Evolutionary conservation across 1,284 basidiomycete genomes (phyloP).

Genomic region (Termitomyces sp.): DNA sequence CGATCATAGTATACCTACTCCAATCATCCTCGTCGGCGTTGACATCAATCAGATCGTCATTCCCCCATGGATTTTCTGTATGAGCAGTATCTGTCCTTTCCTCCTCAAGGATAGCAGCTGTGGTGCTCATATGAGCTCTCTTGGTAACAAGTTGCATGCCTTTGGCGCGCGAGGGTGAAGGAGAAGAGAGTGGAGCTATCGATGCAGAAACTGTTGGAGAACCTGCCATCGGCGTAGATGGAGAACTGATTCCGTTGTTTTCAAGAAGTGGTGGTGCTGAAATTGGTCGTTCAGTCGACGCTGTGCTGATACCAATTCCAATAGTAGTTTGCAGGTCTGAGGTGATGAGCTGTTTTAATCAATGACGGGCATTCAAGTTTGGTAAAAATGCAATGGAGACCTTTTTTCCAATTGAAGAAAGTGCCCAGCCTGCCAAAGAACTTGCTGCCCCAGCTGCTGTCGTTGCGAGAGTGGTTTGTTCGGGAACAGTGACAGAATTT

Average conservation of each 20-base stretch:
- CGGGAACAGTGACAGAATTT: conserved; percentile 30
- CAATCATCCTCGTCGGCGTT: conserved; percentile 90
- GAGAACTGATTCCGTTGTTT: conserved; percentile 11
- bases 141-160: conserved; percentile 69
- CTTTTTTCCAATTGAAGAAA: conserved; percentile 80
- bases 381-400: conserved; percentile 29
- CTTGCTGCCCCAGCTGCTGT: conserved; percentile 87
- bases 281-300: conserved; percentile 32
- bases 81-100: conserved; percentile 52
- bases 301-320: conserved; percentile 28
- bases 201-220: conserved; percentile 11
- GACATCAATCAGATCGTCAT: conserved; percentile 82
- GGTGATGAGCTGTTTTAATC: conserved; percentile 50
- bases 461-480: conserved; percentile 65
- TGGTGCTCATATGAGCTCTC: conserved; percentile 36
- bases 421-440: conserved; percentile 90
- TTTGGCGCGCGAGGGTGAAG: conserved; percentile 41
- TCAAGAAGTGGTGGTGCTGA: conserved; percentile 31
- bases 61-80: conserved; percentile 62
- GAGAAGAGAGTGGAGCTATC: conserved; percentile 12
- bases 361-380: background rate
- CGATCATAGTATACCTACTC: conserved; percentile 49
- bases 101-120: conserved; percentile 36
- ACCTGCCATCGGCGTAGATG: conserved; percentile 13
- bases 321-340: conserved; percentile 71